Percentiles rank a stretch among this genome's conserved stretches.
Conservation (phyloP, 345 rosid species). For the Gossypium bickii region DNA sequence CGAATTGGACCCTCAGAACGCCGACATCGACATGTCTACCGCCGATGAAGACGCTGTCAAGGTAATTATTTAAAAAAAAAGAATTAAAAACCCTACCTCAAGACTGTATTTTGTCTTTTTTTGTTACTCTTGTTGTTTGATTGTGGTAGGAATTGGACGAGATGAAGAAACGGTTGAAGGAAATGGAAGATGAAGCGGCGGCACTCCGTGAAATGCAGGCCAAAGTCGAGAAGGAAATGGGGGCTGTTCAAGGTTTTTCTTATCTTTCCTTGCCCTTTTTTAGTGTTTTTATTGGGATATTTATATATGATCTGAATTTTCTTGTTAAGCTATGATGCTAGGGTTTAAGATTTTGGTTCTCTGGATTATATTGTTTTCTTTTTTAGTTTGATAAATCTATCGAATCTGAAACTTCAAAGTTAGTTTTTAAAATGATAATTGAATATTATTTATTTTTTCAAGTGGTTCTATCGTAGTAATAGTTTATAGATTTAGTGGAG, state of each 20-base stretch:
- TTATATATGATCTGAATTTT: neutral
- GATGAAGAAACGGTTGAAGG: slow-evolving; percentile 94
- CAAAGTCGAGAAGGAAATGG: slow-evolving; percentile 97
- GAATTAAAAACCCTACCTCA: slow-evolving; percentile 2
- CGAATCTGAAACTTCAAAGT: neutral
- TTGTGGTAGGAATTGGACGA: slow-evolving; percentile 77
- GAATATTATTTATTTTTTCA: neutral
- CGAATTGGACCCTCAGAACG: slow-evolving; percentile 58
- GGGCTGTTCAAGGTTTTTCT: slow-evolving; percentile 68
- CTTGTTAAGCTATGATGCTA: neutral
- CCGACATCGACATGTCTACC: slow-evolving; percentile 68
- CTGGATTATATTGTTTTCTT: neutral
- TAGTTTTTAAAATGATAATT: neutral
- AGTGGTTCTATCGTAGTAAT: neutral
- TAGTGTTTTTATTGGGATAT: neutral
- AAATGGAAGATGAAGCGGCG: slow-evolving; percentile 97
- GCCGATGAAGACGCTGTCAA: slow-evolving; percentile 79
- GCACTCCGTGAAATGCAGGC: slow-evolving; percentile 99
- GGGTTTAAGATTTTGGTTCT: neutral
- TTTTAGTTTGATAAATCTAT: neutral
- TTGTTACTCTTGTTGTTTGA: neutral
- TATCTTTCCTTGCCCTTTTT: neutral
- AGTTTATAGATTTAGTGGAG: neutral
- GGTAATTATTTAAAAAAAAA: slow-evolving; percentile 27
- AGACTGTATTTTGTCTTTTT: neutral